Percentiles rank a stretch among this genome's conserved stretches.
These are phyloP conservation scores for Maudiozyma barnettii DNA, from an alignment of 805 yeast species.

Conservation along the genomic window DNA sequence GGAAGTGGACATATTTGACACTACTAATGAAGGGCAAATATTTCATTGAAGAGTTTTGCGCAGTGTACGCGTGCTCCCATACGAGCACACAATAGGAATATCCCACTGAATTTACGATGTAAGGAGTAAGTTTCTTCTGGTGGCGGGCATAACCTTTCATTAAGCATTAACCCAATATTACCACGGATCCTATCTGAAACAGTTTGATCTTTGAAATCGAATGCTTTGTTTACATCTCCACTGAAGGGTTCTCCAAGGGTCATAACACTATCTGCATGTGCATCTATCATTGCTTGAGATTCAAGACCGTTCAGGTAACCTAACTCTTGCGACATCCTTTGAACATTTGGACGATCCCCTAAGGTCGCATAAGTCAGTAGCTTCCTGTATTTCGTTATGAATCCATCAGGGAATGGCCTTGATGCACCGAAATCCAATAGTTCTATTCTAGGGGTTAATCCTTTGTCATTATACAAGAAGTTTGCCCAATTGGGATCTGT, in stretches of 20 bases:
- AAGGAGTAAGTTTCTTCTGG: conserved; percentile 97
- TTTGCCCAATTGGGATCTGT: conserved; percentile 99
- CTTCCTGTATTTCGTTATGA: conserved; percentile 57
- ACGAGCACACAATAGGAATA: conserved; percentile 79
- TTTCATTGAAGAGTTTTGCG: conserved; percentile 61
- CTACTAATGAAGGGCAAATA: conserved; percentile 44
- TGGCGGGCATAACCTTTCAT: conserved; percentile 89
- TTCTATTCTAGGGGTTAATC: conserved; percentile 62
- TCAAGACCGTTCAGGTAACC: conserved; percentile 92
- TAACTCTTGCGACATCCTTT: conserved; percentile 54
- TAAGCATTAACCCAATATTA: conserved; percentile 80
- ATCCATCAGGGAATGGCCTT: conserved; percentile 60
- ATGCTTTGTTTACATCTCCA: conserved; percentile 35
- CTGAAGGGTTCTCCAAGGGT: conserved; percentile 90
- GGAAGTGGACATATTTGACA: conserved; percentile 1
- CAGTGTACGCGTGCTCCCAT: conserved; percentile 78
- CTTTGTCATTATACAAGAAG: conserved; percentile 59
- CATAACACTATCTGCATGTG: conserved; percentile 85
- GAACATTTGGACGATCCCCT: conserved; percentile 55
- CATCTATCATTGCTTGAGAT: conserved; percentile 75
- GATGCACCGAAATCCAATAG: conserved; percentile 94
- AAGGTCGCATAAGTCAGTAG: conserved; percentile 67
- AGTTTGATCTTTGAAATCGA: conserved; percentile 75
- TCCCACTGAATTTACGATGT: conserved; percentile 92
- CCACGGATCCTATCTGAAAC: conserved; percentile 88